Conservation (phyloP, 495 filamentous ascomycete species). For the Hypoxylon subgilvum region DNA sequence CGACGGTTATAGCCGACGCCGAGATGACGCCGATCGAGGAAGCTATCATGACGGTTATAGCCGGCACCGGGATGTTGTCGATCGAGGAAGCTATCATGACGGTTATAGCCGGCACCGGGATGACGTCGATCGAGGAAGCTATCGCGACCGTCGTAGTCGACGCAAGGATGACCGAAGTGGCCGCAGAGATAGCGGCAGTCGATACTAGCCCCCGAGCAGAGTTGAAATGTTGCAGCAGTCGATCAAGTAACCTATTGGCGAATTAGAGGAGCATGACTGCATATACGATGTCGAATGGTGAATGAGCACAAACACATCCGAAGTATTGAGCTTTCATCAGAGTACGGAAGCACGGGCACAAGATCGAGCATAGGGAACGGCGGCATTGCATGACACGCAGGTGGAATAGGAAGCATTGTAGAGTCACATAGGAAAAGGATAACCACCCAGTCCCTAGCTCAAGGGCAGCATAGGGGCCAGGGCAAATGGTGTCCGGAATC, state of each 20-base stretch:
- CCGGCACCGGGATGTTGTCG: slow-evolving; percentile 21
- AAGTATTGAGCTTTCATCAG: too few species aligned
- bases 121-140: slow-evolving; percentile 4
- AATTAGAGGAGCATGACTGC: background rate
- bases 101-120: background rate
- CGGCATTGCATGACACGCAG: too few species aligned
- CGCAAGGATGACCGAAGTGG: slow-evolving; percentile 6
- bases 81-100: too few species aligned
- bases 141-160: background rate
- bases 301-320: too few species aligned
- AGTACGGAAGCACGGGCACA: too few species aligned
- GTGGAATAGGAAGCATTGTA: too few species aligned
- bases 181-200: slow-evolving; percentile 12
- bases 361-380: too few species aligned
- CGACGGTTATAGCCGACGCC: background rate
- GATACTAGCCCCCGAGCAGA: slow-evolving; percentile 8
- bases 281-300: background rate
- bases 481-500: too few species aligned
- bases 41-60: background rate
- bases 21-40: slow-evolving; percentile 4
- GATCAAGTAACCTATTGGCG: background rate
- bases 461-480: too few species aligned
- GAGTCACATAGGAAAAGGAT: too few species aligned
- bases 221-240: background rate
- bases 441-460: too few species aligned